Base-by-base conservation (phyloP, 768 basidiomycete species). In the Pleurotus platypus region DNA sequence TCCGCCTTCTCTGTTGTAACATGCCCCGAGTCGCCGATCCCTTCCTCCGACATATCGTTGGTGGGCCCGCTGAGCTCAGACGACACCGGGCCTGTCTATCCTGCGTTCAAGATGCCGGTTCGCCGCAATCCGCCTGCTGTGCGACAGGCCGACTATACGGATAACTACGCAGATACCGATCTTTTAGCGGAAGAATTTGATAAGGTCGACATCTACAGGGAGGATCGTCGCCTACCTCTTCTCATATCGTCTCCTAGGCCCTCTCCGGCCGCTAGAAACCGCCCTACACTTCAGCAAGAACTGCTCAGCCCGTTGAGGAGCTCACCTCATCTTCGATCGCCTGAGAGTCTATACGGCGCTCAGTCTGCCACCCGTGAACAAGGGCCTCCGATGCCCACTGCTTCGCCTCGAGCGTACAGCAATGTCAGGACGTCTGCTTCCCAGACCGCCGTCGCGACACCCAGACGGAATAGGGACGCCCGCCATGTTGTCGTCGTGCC, bases 1-100 rank as follows among this genome's bases (percentile, higher is more conserved):
- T 54, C 51, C n/a, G 26, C 51, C 22, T 15, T 24, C 15, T 27
- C 49, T 5, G 49, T 27, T n/a, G 39, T 54, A 6, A 54, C 49
- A 50, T 50, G 49, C 27, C 49, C 49, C 13, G 49, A 50, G 49
- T 50, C 49, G n/a, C 49, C 27, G 27, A 8, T 37, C 15, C 30
- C 39, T 11, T 40, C 51, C 39, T 40, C 51, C 39, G 16, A 5
- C 13, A 37, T 38, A 15, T 54, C 51, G 15, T n/a, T 54, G 11
- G 51, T 40, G 39, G 51, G 42, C 12, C 39, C 51, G 16, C 39
- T 54, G 20, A 39, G 27, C 4, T 42, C 27, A 20, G 51, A 54
- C 9, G 51, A 54, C 22, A 12, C 51, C 42, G 51, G 9, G 15
- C 51, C 51, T 15, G 15, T 20, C 9, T 54, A 54, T 38, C 51